Evolutionary conservation across 257 asterid genomes (phyloP).

Genomic region (Solanum arcanum): DNA sequence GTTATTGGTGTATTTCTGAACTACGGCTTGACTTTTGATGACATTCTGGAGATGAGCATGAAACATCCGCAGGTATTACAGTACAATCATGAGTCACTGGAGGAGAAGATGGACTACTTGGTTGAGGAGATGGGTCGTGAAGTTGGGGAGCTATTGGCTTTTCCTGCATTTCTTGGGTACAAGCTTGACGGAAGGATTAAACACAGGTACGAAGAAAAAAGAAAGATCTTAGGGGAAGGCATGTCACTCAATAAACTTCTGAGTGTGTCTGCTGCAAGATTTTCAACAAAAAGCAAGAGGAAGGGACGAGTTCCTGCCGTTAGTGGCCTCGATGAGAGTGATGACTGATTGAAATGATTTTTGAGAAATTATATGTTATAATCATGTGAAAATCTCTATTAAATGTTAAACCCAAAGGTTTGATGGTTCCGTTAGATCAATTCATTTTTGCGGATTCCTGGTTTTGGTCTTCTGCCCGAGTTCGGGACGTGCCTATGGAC

Average conservation of each 20-base stretch:
- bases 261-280: conserved; percentile 62
- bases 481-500: not conserved
- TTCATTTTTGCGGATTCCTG: not conserved
- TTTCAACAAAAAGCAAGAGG: conserved; percentile 40
- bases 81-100: conserved; percentile 64
- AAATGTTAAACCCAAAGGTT: not conserved
- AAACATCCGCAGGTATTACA: conserved; percentile 83
- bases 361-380: not conserved
- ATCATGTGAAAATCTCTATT: not conserved
- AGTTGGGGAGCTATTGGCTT: conserved; percentile 65
- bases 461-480: not conserved
- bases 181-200: conserved; percentile 73
- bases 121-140: conserved; percentile 83
- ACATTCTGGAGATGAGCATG: conserved; percentile 77
- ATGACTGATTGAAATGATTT: not conserved
- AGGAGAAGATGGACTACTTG: conserved; percentile 75
- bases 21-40: conserved; percentile 63
- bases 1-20: conserved; percentile 52
- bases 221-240: conserved; percentile 52
- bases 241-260: conserved; percentile 80
- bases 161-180: conserved; percentile 90
- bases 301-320: not conserved
- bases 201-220: conserved; percentile 66
- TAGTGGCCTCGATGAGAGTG: not conserved
- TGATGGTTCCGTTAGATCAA: not conserved